phyloP scores from a whole-genome alignment of 148 eudicot genomes.

The Chenopodium berlandieri region DNA sequence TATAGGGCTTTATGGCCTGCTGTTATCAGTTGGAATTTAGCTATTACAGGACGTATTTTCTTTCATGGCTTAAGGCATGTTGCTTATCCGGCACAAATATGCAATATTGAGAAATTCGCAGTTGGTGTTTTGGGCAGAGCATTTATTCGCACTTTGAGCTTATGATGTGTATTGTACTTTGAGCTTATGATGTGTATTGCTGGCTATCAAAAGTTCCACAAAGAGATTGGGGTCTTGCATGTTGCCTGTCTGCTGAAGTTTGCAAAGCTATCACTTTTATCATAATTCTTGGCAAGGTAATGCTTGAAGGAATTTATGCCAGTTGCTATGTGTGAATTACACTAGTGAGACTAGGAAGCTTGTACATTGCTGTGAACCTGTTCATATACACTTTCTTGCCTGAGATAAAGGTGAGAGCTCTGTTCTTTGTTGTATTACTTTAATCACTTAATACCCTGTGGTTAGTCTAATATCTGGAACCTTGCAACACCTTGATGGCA shows the following conservation, averaged over 20 bases:
- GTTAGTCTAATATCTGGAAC: neutral
- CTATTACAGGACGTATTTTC: neutral
- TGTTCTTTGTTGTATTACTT: neutral
- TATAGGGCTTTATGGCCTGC: neutral
- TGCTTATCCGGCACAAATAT: neutral
- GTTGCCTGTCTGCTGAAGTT: slow-evolving; percentile 2
- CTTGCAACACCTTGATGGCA: neutral
- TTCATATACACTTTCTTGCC: too few relatives aligned
- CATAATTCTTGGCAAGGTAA: neutral
- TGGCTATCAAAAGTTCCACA: neutral
- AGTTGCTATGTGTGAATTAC: neutral
- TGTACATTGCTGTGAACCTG: neutral
- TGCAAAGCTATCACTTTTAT: neutral
- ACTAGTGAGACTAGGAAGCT: neutral
- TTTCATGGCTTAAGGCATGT: neutral
- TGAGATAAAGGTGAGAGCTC: slow-evolving; percentile 8
- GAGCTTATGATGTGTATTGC: neutral
- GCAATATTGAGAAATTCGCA: neutral
- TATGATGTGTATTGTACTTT: neutral
- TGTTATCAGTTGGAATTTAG: too few relatives aligned
- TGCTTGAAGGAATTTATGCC: neutral
- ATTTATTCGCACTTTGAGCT: neutral
- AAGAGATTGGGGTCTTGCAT: neutral
- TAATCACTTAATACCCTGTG: neutral
- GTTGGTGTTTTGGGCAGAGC: neutral